Conservation (phyloP, 176 grass and related monocot species). For the Avena eriantha region DNA sequence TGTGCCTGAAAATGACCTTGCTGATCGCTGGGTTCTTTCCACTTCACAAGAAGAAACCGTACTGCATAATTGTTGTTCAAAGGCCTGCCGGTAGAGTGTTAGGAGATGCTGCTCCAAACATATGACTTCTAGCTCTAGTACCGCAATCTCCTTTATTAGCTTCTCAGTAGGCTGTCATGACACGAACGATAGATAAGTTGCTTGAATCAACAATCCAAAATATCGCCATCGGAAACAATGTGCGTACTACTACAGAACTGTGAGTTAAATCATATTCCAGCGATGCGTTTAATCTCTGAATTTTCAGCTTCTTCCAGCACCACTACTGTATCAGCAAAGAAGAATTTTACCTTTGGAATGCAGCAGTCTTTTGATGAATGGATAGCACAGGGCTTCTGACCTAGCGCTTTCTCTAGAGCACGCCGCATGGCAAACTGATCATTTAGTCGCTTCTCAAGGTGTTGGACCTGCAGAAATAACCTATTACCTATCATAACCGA, state of each 20-base stretch:
- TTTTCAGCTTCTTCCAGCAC: neutral
- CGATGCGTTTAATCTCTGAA: neutral
- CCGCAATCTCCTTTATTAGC: slow-evolving; percentile 87
- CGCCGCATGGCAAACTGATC: slow-evolving; percentile 74
- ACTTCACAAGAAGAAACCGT: slow-evolving; percentile 31
- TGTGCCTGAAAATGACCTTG: slow-evolving; percentile 51
- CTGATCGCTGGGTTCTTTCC: slow-evolving; percentile 30
- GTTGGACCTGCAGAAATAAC: slow-evolving; percentile 66
- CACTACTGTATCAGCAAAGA: neutral
- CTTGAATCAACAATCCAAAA: slow-evolving; percentile 11
- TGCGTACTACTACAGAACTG: neutral
- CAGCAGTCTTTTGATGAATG: slow-evolving; percentile 50
- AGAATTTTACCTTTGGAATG: slow-evolving; percentile 68
- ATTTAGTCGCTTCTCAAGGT: slow-evolving; percentile 78
- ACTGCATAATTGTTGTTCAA: slow-evolving; percentile 64
- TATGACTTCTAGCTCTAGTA: slow-evolving; percentile 94
- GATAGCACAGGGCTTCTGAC: slow-evolving; percentile 52
- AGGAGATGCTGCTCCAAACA: slow-evolving; percentile 92
- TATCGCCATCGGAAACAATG: neutral
- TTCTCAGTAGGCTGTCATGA: slow-evolving; percentile 69
- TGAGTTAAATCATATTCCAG: slow-evolving; percentile 7
- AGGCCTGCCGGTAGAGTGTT: slow-evolving; percentile 73
- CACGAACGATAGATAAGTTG: slow-evolving; percentile 35
- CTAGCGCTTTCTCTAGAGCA: slow-evolving; percentile 82
- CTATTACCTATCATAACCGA: neutral